Base-by-base conservation (phyloP, 192 early-diverging fungal species). In the Gryganskiella cystojenkinii region DNA sequence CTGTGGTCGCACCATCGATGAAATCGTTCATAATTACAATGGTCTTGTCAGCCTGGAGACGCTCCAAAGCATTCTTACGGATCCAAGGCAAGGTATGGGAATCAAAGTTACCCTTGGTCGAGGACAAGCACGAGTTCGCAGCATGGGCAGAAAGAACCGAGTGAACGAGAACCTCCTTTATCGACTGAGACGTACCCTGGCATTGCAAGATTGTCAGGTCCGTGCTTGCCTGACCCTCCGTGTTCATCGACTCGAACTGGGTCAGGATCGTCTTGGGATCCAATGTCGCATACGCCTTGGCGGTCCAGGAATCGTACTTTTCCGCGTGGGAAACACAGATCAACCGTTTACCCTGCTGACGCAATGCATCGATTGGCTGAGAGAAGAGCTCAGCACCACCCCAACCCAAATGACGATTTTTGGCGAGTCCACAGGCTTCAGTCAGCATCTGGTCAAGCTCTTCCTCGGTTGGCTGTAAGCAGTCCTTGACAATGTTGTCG, bases 1-100 rank as follows among this genome's bases (percentile, higher is more conserved):
- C 67, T 9, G 67, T 70, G 27, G 67, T 70, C 3, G 67, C 67
- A 10, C 67, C 67, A 24, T 70, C 67, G 40, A 70, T 70, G 25
- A 70, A 70, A 27, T 70, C 67, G 34, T 70, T 70, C 67, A 70
- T 70, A 30, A 70, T 27, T 11, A 70, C 67, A 54, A 70, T 60
- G 1, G 58, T 70, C n/a, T 33, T 60, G 9, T 60, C 57, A 3
- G 67, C 67, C 58, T 61, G 50, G 19, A 70, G 42, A 17, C 67
- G n/a, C 9, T 65, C 61, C 8, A 73, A 62, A 3, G 70, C 70
- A 59, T 73, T 64, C 19, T 33, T n/a, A 1, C 70, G 53, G 28
- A 73, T 73, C 70, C 70, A 73, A 19, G 70, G 70, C 22, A 73
- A 33, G 15, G 70, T 73, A 22, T 73, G 70, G 0, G 43, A 49